phyloP scores from a whole-genome alignment of 2,329 filamentous ascomycete species.

The Hirsutella thompsonii region DNA sequence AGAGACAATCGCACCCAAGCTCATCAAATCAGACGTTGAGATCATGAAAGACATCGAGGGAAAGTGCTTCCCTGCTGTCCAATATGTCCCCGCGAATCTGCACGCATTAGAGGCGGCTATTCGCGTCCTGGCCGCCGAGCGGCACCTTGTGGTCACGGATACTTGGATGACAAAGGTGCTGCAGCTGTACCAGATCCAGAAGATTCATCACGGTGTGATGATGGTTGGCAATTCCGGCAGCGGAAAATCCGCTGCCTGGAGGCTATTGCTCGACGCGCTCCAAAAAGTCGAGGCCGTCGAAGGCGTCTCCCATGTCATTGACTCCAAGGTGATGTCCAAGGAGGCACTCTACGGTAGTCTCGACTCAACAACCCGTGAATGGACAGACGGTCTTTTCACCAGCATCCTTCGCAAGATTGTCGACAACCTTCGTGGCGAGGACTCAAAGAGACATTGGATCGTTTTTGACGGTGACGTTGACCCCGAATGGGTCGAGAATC shows the following conservation, averaged over 20 bases:
- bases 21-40: slow-evolving; percentile 85
- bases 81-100: slow-evolving; percentile 84
- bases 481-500: slow-evolving; percentile 98
- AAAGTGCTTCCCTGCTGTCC: slow-evolving; percentile 80
- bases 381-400: slow-evolving; percentile 97
- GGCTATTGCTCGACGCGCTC: slow-evolving; percentile 76
- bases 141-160: slow-evolving; percentile 80
- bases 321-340: slow-evolving; percentile 99
- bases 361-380: slow-evolving; percentile 93
- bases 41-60: slow-evolving; percentile 75
- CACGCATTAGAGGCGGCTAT: slow-evolving; percentile 71
- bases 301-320: slow-evolving; percentile 92
- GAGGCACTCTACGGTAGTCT: slow-evolving; percentile 92
- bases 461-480: slow-evolving; percentile 99
- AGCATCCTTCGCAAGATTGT: slow-evolving; percentile 97
- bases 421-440: slow-evolving; percentile 94
- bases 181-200: slow-evolving; percentile 95
- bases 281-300: slow-evolving; percentile 86
- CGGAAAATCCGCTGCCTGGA: slow-evolving; percentile 94
- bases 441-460: slow-evolving; percentile 96
- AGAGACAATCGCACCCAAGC: slow-evolving; percentile 94
- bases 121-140: slow-evolving; percentile 66
- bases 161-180: slow-evolving; percentile 96
- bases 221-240: slow-evolving; percentile 98
- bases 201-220: slow-evolving; percentile 98